Base-by-base conservation (phyloP, 768 basidiomycete genomes). In the Steccherinum ochraceum region DNA sequence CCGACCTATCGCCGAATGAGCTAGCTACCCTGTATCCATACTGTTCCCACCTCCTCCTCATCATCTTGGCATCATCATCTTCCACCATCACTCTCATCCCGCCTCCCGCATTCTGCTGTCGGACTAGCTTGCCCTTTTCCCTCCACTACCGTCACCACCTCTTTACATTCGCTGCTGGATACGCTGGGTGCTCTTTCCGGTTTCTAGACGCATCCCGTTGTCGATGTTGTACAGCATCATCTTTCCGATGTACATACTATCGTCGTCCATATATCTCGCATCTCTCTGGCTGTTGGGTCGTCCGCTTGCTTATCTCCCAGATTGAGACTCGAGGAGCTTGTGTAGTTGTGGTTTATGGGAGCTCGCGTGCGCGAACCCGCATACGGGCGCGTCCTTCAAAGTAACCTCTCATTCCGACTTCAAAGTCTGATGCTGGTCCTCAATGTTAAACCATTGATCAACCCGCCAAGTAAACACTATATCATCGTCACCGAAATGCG, bases 1-100 rank as follows among this genome's bases (percentile, higher is more conserved):
- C 66, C 83, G 82, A 40, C 77, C 80, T 12, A 58, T 74, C 47
- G 52, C 44, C 24, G 74, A 77, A 43, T 43, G 41, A 43, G 21
- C 41, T 40, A 24, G 1, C 35, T 39, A 4, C 16, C 40, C 11
- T 53, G 50, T 51, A 25, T 51, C 40, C 41, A 40, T 40, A 25
- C 39, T 44, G 39, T 42, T 44, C 46, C 24, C 3, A 42, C 46
- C 21, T 49, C 24, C 24, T 16, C 30, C 7, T 35, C 30, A 35
- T n/a, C n/a, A n/a, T n/a, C n/a, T n/a, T 35, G 16, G 30, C 30
- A 35, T 35, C 30, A 35, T 35, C 16, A 16, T 35, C 30, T 35
- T 7, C 30, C 30, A n/a, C n/a, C n/a, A n/a, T n/a, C n/a, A n/a
- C n/a, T 49, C 27, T 41, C 19, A 49, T 21, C 42, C 39, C 26